phyloP scores from a whole-genome alignment of 1,139 yeast species.

The Hanseniaspora uvarum region DNA sequence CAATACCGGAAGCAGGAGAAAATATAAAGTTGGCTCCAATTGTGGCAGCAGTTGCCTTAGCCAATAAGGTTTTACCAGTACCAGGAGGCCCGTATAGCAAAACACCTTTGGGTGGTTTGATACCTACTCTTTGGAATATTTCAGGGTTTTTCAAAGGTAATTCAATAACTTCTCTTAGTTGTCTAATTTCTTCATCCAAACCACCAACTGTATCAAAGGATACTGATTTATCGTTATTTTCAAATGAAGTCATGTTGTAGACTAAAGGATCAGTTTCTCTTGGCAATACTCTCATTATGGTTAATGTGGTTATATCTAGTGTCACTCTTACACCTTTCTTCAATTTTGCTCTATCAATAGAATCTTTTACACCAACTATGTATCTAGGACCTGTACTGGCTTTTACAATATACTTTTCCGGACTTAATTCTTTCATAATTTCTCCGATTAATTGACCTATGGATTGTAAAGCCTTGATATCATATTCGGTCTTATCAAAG shows the following conservation, averaged over 20 bases:
- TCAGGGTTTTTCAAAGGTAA: conserved; percentile 96
- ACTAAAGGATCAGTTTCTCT: conserved; percentile 98
- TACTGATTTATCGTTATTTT: conserved; percentile 81
- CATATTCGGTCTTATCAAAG: conserved; percentile 90
- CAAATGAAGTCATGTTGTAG: conserved; percentile 95
- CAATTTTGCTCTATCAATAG: conserved; percentile 71
- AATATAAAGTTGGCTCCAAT: conserved; percentile 96
- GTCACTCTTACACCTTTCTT: conserved; percentile 95
- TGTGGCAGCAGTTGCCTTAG: conserved; percentile 97
- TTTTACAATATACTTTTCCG: conserved; percentile 89
- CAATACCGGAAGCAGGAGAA: conserved; percentile 96
- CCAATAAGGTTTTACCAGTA: conserved; percentile 90
- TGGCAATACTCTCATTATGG: conserved; percentile 94
- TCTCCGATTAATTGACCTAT: conserved; percentile 98
- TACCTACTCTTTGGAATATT: conserved; percentile 87
- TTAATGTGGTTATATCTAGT: conserved; percentile 92
- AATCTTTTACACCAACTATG: conserved; percentile 93
- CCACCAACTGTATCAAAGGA: conserved; percentile 91
- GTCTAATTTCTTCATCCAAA: conserved; percentile 87
- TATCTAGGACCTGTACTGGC: conserved; percentile 97
- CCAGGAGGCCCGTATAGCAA: conserved; percentile 98
- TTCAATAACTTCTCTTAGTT: conserved; percentile 94
- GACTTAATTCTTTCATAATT: conserved; percentile 89
- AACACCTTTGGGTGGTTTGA: conserved; percentile 97
- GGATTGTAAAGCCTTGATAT: conserved; percentile 90